These are phyloP conservation scores for Crucihimalaya himalaica DNA, from an alignment of 345 rosid species.

Conservation along the genomic window DNA sequence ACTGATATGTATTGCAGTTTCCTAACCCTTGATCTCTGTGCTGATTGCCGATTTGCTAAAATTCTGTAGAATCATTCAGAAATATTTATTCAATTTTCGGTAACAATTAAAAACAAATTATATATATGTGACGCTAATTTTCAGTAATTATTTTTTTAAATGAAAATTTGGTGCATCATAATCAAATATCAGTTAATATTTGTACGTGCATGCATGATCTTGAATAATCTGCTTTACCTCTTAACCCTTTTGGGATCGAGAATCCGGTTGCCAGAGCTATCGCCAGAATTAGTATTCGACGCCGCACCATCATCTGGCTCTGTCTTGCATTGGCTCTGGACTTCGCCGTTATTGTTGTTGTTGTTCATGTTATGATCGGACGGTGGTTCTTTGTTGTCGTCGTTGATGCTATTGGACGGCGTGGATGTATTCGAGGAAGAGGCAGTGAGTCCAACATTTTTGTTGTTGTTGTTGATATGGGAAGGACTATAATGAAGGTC, in stretches of 20 bases:
- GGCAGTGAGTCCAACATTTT: conserved; percentile 46
- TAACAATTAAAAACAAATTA: neutral
- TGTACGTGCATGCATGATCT: conserved; percentile 43
- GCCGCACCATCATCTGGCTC: conserved; percentile 37
- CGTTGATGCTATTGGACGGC: conserved; percentile 69
- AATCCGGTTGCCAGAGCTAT: conserved; percentile 47
- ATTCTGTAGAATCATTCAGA: conserved; percentile 49
- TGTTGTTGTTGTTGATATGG: conserved; percentile 32
- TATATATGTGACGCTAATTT: neutral
- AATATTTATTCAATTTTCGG: neutral
- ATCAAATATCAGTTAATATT: conserved; percentile 3
- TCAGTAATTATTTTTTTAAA: neutral
- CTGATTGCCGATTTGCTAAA: conserved; percentile 91
- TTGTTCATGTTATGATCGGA: conserved; percentile 34
- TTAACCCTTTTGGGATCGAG: conserved; percentile 86
- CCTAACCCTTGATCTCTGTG: conserved; percentile 91
- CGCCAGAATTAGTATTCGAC: conserved; percentile 34
- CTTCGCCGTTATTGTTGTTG: conserved; percentile 46
- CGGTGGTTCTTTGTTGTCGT: conserved; percentile 49
- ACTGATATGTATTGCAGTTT: conserved; percentile 91
- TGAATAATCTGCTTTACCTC: conserved; percentile 45
- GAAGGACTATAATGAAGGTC: neutral
- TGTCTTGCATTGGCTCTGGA: conserved; percentile 57
- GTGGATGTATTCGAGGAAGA: conserved; percentile 69
- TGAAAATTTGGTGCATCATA: neutral